Evolutionary conservation across 78 protist species (phyloP), one percentile per base, ranked within the genome.

Genomic region (Reticulomyxa filosa): DNA sequence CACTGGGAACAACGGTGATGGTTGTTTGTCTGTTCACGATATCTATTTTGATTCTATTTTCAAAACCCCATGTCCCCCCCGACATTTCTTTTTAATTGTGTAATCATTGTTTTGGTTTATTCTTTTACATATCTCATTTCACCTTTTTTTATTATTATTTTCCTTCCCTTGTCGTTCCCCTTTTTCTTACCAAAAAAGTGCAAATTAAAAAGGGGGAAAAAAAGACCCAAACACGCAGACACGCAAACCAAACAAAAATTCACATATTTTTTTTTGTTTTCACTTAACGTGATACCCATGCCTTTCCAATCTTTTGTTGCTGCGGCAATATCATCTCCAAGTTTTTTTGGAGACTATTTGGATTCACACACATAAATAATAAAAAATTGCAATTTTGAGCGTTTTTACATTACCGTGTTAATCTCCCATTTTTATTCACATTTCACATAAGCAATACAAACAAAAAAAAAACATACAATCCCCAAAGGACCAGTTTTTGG

Each of bases 401-500:
- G n/a, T n/a, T n/a, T n/a, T n/a, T 11, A 55, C 30, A 11, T 10
- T 29, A 55, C 61, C 13, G 23, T 22, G 39, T 11, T 10, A 13
- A 22, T 10, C 39, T 20, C 13, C 61, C 61, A 55, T n/a, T 17
- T 17, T 11, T 26, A 55, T 20, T 13, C 39, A 10, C 13, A 10
- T 11, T 20, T 55, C 20, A 71, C 26, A 76, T 5, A 38, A 26
- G 66, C 33, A 20, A 72, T 29, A 67, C 13, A 22, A 11, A 11
- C 13, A 10, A 22, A 10, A 4, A 1, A 1, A 5, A 4, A 30
- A 48, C 76, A 11, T 46, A 76, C 73, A 55, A 93, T 78, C 79
- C 99, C 98, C 10, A 91, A 85, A 8, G 98, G 95, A 74, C 97
- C 97, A 67, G 88, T 57, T 85, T 92, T 93, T 56, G 98, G 97